phyloP scores from a whole-genome alignment of 345 rosid species.

The Eucalyptus cladocalyx region DNA sequence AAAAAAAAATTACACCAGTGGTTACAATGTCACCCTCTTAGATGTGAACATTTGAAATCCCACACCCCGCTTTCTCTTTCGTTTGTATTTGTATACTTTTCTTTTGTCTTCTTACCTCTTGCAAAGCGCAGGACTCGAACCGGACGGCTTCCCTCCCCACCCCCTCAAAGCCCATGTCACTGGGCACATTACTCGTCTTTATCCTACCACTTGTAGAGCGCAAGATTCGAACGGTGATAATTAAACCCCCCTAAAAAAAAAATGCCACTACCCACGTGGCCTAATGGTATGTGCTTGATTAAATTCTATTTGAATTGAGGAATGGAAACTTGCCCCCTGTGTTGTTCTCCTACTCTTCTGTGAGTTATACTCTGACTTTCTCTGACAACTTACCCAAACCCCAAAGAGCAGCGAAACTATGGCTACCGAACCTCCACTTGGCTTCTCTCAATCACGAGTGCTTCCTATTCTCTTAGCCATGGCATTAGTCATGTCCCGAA shows the following conservation, averaged over 20 bases:
- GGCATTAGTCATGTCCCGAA: not conserved
- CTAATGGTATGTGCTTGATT: not conserved
- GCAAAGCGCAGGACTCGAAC: not conserved
- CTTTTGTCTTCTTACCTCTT: not conserved
- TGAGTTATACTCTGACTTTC: not conserved
- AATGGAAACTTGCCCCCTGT: not conserved
- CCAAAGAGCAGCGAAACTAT: not conserved
- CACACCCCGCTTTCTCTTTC: too few species aligned
- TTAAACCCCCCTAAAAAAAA: too few species aligned
- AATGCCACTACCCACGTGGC: not conserved
- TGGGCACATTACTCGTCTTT: too few species aligned
- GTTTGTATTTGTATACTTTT: too few species aligned
- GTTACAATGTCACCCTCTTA: too few species aligned
- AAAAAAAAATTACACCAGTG: too few species aligned
- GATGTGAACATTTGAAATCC: too few species aligned
- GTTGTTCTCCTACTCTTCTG: not conserved
- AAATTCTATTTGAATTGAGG: too few species aligned
- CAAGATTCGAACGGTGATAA: too few species aligned
- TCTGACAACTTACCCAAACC: not conserved
- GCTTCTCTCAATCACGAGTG: not conserved
- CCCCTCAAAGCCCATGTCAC: too few species aligned
- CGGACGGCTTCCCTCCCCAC: too few species aligned
- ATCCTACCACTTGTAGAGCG: too few species aligned
- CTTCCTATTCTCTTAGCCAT: not conserved
- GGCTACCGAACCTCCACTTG: not conserved